These are phyloP conservation scores for Flaveria brownii DNA, from an alignment of 129 eudicot species.

Conservation along the genomic window DNA sequence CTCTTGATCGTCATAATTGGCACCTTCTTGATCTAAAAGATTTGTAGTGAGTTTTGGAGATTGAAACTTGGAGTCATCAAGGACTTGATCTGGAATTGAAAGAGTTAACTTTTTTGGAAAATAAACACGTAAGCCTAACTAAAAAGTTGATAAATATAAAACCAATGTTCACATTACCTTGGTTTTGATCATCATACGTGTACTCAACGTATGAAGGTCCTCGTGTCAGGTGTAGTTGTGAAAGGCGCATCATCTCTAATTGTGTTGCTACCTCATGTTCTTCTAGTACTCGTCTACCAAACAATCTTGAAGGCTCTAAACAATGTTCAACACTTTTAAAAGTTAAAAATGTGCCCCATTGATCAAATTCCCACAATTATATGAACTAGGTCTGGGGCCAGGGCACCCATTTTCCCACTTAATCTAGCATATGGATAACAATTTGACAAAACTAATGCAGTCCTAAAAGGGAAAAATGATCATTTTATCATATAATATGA, in stretches of 20 bases:
- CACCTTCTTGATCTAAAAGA: conserved; percentile 28
- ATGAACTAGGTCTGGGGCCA: not conserved
- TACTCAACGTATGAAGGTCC: conserved; percentile 37
- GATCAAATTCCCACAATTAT: not conserved
- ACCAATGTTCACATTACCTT: conserved; percentile 34
- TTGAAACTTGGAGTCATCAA: conserved; percentile 42
- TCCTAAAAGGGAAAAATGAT: not conserved
- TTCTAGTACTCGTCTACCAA: conserved; percentile 48
- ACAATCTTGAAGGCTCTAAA: conserved; percentile 48
- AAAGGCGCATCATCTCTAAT: conserved; percentile 51
- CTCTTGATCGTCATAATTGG: conserved; percentile 39
- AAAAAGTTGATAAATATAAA: not conserved
- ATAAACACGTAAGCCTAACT: not conserved
- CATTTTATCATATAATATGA: not conserved
- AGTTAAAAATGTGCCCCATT: not conserved
- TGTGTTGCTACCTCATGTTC: conserved; percentile 53
- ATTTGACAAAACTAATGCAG: not conserved
- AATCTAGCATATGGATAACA: not conserved
- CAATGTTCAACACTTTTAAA: conserved; percentile 27
- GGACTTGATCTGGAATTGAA: conserved; percentile 20
- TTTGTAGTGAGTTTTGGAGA: conserved; percentile 39
- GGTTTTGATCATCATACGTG: conserved; percentile 43
- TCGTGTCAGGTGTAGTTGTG: conserved; percentile 47
- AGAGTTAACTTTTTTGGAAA: not conserved
- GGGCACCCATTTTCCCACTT: not conserved